Evolutionary conservation across 768 basidiomycete genomes (phyloP), one percentile per base, ranked within the genome.

Genomic region (Pulveroboletus sp.): DNA sequence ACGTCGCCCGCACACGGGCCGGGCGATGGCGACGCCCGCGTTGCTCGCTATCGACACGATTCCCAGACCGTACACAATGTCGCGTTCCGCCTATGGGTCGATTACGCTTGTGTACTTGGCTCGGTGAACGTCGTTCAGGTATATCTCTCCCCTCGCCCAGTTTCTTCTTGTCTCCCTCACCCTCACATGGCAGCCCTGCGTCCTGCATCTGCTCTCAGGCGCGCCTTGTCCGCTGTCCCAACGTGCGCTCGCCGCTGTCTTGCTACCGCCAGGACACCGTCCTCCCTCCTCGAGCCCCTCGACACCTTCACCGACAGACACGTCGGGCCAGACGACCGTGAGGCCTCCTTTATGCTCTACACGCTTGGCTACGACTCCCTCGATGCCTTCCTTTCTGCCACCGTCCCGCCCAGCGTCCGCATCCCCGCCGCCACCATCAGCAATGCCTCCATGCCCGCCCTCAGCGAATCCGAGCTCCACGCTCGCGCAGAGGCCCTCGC

Each of bases 261-360:
- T 49, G 85, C 85, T 23, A 84, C 83, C 12, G 74, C 81, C 47
- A 82, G 78, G 63, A 68, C 76, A 20, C 77, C 81, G 11, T 56
- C 74, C 1, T 80, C 83, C 26, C 75, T 94, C 55, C 92, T 95
- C 66, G 78, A 84, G 12, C 82, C 93, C 2, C 76, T 96, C 55
- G 95, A 99, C 72, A 87, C 85, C 29, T 97, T 98, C 72, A 68
- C 83, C 38, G 83, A 89, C 59, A 83, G 95, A 27, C 95, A 99
- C 68, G 83, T 98, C 58, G 96, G 95, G 13, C 95, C 95, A 13
- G 86, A 93, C 63, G 81, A 82, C 50, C 68, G 71, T n/a, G 93
- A 95, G 70, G 80, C 85, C 22, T 71, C 78, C 3, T 74, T 75
- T 38, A 98, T 97, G 95, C 86, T 99, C 53, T 71, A 77, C 4